Evolutionary conservation across 495 filamentous ascomycete genomes (phyloP).

Genomic region (Penicillium chermesinum): DNA sequence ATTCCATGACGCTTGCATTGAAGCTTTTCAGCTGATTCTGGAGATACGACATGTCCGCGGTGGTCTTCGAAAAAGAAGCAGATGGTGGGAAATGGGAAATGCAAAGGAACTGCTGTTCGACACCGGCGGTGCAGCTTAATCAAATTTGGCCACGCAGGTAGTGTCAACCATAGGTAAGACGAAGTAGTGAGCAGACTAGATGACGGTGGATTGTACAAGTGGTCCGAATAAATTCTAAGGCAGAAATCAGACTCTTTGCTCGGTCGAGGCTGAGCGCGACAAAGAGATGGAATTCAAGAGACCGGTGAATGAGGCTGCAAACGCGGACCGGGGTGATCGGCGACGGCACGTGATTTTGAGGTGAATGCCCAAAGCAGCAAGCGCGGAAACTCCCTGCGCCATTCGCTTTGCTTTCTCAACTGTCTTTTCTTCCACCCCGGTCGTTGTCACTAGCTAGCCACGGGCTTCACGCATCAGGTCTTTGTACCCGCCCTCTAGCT

Average conservation of each 20-base stretch:
- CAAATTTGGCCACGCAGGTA: too few relatives aligned
- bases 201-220: background rate
- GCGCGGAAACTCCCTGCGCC: background rate
- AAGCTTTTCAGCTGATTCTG: slow-evolving; percentile 46
- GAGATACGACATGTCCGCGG: slow-evolving; percentile 41
- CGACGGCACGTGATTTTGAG: background rate
- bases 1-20: slow-evolving; percentile 43
- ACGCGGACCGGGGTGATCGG: background rate
- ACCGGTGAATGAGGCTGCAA: background rate
- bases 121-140: background rate
- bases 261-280: background rate
- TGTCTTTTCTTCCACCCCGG: background rate
- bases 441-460: background rate
- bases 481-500: background rate
- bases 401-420: background rate
- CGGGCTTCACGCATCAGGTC: background rate
- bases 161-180: too few relatives aligned
- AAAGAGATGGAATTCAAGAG: background rate
- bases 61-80: background rate
- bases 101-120: background rate
- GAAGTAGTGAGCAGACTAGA: too few relatives aligned
- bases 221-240: background rate
- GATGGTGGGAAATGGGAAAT: background rate
- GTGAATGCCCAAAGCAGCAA: background rate
- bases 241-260: background rate